Conservation (phyloP, 352 stramenopile genomes). For the Globisporangium barbulae region DNA sequence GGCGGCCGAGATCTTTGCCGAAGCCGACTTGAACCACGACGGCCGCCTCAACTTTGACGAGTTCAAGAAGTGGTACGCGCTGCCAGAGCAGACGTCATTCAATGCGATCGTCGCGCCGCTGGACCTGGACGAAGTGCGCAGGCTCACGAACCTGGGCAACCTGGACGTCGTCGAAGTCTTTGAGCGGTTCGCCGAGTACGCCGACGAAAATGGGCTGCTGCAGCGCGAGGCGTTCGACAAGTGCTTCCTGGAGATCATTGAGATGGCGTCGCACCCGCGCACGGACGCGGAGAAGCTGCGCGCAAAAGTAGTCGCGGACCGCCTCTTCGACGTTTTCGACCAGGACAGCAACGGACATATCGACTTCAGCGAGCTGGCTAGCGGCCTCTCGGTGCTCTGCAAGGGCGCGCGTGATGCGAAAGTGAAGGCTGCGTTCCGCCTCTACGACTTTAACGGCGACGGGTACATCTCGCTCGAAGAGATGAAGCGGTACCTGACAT, state of each 20-base stretch:
- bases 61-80: slow-evolving; percentile 82
- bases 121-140: slow-evolving; percentile 78
- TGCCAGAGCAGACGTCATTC: slow-evolving; percentile 62
- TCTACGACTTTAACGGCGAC: slow-evolving; percentile 88
- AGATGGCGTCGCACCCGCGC: slow-evolving; percentile 54
- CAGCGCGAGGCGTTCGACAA: slow-evolving; percentile 65
- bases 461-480: slow-evolving; percentile 84
- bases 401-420: slow-evolving; percentile 79
- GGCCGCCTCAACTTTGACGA: slow-evolving; percentile 83
- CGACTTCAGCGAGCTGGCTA: slow-evolving; percentile 85
- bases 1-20: slow-evolving; percentile 77
- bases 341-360: slow-evolving; percentile 71
- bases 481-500: slow-evolving; percentile 85
- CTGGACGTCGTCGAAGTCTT: slow-evolving; percentile 86
- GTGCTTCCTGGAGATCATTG: slow-evolving; percentile 72
- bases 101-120: slow-evolving; percentile 70
- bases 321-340: slow-evolving; percentile 82
- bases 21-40: slow-evolving; percentile 84
- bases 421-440: slow-evolving; percentile 73
- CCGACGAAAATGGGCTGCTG: slow-evolving; percentile 54
- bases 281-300: slow-evolving; percentile 62
- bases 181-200: slow-evolving; percentile 76
- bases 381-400: slow-evolving; percentile 81
- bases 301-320: slow-evolving; percentile 67
- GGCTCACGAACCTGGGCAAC: slow-evolving; percentile 78